phyloP scores from a whole-genome alignment of 202 grass and related monocot species.

The Bolboschoenoplectus hybrid region DNA sequence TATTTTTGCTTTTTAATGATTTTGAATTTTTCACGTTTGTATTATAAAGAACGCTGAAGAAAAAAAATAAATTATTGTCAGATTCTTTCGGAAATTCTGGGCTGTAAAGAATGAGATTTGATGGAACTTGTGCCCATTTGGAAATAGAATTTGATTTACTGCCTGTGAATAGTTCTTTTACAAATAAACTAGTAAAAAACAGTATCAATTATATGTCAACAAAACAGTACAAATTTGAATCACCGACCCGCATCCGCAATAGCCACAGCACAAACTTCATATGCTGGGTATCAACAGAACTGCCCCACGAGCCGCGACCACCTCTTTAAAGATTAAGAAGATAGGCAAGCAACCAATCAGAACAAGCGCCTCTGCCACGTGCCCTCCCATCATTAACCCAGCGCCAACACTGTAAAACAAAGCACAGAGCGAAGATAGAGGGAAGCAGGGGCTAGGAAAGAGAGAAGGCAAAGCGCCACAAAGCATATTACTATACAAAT shows the following conservation, averaged over 20 bases:
- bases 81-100: neutral
- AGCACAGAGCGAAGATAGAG: slow-evolving; percentile 28
- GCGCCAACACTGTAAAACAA: slow-evolving; percentile 13
- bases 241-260: neutral
- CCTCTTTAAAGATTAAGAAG: slow-evolving; percentile 51
- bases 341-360: slow-evolving; percentile 64
- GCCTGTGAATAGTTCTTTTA: neutral
- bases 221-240: neutral
- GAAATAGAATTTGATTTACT: neutral
- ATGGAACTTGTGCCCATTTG: neutral
- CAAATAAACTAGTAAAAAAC: neutral
- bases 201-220: neutral
- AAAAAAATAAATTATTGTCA: neutral
- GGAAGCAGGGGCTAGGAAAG: slow-evolving; percentile 36
- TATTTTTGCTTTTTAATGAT: neutral
- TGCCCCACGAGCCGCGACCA: slow-evolving; percentile 43
- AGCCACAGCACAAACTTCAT: slow-evolving; percentile 21
- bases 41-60: neutral
- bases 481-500: slow-evolving; percentile 43
- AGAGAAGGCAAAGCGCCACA: neutral
- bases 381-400: slow-evolving; percentile 29
- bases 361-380: slow-evolving; percentile 44
- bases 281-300: slow-evolving; percentile 37
- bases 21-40: neutral
- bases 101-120: neutral